Conservation (phyloP, 148 eudicot genomes). For the Diospyros kaki region DNA sequence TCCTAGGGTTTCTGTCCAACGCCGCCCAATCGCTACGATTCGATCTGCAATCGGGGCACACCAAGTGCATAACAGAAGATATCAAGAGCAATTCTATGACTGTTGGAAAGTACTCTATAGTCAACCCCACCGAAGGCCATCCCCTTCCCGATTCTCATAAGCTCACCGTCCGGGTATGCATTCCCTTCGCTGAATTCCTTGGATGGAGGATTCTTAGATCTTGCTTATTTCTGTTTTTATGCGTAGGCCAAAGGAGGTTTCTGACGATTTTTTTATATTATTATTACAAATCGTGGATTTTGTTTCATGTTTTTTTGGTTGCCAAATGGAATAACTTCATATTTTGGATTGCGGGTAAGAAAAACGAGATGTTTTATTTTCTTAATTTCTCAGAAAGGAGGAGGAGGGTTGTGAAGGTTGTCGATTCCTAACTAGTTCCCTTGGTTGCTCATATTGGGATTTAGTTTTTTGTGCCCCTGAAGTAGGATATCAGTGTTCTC, state of each 20-base stretch:
- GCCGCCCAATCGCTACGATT: conserved; percentile 53
- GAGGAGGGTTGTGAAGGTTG: too few relatives aligned
- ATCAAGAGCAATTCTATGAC: conserved; percentile 77
- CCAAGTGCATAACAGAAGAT: conserved; percentile 91
- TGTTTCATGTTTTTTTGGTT: conserved; percentile 5
- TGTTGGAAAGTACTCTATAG: conserved; percentile 72
- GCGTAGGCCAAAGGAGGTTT: too few relatives aligned
- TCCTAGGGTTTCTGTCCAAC: conserved; percentile 40
- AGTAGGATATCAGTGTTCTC: too few relatives aligned
- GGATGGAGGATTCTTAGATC: too few relatives aligned
- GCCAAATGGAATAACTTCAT: neutral
- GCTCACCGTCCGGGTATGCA: conserved; percentile 63
- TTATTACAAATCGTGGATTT: too few relatives aligned
- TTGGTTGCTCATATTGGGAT: too few relatives aligned
- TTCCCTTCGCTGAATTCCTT: too few relatives aligned
- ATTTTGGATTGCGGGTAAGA: neutral
- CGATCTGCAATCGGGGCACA: conserved; percentile 78
- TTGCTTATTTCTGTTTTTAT: too few relatives aligned
- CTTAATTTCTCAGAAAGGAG: too few relatives aligned
- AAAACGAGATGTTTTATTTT: neutral
- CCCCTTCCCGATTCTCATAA: conserved; percentile 75
- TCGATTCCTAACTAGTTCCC: too few relatives aligned
- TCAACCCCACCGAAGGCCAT: conserved; percentile 54
- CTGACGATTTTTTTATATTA: too few relatives aligned
- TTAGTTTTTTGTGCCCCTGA: too few relatives aligned